A percentile compares a stretch with the other conserved stretches of the same genome.
phyloP scores from a whole-genome alignment of 306 rosid species.

The Crotalaria pallida region DNA sequence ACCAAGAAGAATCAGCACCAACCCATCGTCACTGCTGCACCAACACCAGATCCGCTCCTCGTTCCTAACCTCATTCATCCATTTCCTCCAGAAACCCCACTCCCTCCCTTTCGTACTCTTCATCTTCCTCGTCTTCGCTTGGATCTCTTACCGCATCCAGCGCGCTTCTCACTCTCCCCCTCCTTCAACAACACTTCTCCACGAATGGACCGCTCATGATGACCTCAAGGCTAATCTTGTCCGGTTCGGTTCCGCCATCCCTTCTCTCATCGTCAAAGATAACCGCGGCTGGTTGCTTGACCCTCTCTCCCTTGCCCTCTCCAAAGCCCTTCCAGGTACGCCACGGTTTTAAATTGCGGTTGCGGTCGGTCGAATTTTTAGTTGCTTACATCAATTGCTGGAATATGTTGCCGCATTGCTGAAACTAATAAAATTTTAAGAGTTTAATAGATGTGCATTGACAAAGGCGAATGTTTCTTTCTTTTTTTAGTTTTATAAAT shows the following conservation, averaged over 20 bases:
- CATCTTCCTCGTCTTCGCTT: slow-evolving; percentile 61
- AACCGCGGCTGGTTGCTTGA: slow-evolving; percentile 72
- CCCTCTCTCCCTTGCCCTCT: slow-evolving; percentile 58
- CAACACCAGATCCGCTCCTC: slow-evolving; percentile 32
- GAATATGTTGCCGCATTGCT: too few species aligned
- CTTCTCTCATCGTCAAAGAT: slow-evolving; percentile 56
- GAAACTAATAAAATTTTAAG: too few species aligned
- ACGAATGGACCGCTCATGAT: slow-evolving; percentile 6
- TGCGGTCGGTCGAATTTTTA: too few species aligned
- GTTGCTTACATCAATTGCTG: too few species aligned
- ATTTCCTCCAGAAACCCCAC: slow-evolving; percentile 65
- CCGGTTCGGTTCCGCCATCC: slow-evolving; percentile 40
- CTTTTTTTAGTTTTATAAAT: too few species aligned
- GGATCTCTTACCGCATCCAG: slow-evolving; percentile 62
- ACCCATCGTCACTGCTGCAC: slow-evolving; percentile 14
- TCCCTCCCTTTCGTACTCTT: slow-evolving; percentile 71
- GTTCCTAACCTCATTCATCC: slow-evolving; percentile 1
- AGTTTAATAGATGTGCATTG: too few species aligned
- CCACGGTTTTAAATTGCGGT: too few species aligned
- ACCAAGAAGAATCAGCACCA: slow-evolving; percentile 45
- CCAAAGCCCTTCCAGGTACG: slow-evolving; percentile 45
- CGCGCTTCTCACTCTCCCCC: slow-evolving; percentile 30
- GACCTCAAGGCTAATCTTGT: slow-evolving; percentile 52
- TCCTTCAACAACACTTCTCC: neutral
- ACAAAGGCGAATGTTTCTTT: too few species aligned